Conservation (phyloP, 306 rosid species). For the Trifolium dubium region DNA sequence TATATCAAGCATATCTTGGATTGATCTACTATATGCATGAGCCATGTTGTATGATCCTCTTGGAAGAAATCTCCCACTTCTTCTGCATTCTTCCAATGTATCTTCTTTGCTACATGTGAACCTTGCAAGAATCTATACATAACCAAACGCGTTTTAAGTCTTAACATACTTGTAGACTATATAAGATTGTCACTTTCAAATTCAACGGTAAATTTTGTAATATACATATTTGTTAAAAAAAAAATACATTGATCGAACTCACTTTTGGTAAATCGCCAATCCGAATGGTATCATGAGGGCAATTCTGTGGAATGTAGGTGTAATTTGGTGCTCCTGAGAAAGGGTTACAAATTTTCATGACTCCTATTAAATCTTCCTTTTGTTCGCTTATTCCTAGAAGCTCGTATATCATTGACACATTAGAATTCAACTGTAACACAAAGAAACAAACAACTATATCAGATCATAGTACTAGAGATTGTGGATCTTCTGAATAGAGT, state of each 20-base stretch:
- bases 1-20: conserved; percentile 62
- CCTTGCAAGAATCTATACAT: conserved; percentile 52
- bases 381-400: conserved; percentile 50
- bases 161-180: no score
- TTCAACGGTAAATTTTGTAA: no score
- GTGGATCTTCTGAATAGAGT: no score
- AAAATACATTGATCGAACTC: no score
- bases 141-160: neutral
- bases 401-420: conserved; percentile 49
- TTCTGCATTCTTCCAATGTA: conserved; percentile 46
- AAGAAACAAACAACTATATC: conserved; percentile 21
- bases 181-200: no score
- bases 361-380: conserved; percentile 41
- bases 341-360: conserved; percentile 64
- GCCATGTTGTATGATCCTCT: conserved; percentile 56
- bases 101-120: conserved; percentile 48
- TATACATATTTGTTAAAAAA: no score
- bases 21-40: conserved; percentile 61
- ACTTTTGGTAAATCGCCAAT: conserved; percentile 57
- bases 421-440: conserved; percentile 62
- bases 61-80: conserved; percentile 54
- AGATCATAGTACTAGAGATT: neutral
- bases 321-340: conserved; percentile 59
- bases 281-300: conserved; percentile 45
- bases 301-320: conserved; percentile 54